phyloP scores from a whole-genome alignment of 129 eudicot genomes.

The Kitagawia praeruptora region DNA sequence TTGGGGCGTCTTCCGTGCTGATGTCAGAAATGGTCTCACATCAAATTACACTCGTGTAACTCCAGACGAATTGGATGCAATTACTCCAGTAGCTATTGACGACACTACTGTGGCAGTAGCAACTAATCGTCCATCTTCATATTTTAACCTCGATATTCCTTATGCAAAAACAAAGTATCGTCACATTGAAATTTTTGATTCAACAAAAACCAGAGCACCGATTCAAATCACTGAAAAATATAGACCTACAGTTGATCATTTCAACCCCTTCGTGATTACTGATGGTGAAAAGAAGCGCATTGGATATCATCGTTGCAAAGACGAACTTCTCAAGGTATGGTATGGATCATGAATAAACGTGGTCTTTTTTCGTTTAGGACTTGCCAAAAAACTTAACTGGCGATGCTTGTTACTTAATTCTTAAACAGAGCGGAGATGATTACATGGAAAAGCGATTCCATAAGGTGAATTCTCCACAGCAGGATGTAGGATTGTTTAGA shows the following conservation, averaged over 20 bases:
- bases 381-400: neutral
- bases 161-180: neutral
- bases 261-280: neutral
- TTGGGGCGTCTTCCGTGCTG: neutral
- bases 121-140: neutral
- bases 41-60: neutral
- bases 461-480: neutral
- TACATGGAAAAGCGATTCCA: neutral
- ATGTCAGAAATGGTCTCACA: neutral
- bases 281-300: constrained; percentile 1
- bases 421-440: neutral
- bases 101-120: constrained; percentile 7
- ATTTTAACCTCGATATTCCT: neutral
- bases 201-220: neutral
- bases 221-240: neutral
- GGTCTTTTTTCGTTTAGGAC: neutral
- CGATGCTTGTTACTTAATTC: neutral
- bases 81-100: neutral
- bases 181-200: neutral
- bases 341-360: neutral
- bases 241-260: neutral
- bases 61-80: neutral
- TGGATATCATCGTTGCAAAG: neutral
- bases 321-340: constrained; percentile 1
- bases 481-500: neutral